phyloP scores from a whole-genome alignment of 345 rosid genomes.

The Populus tremula region DNA sequence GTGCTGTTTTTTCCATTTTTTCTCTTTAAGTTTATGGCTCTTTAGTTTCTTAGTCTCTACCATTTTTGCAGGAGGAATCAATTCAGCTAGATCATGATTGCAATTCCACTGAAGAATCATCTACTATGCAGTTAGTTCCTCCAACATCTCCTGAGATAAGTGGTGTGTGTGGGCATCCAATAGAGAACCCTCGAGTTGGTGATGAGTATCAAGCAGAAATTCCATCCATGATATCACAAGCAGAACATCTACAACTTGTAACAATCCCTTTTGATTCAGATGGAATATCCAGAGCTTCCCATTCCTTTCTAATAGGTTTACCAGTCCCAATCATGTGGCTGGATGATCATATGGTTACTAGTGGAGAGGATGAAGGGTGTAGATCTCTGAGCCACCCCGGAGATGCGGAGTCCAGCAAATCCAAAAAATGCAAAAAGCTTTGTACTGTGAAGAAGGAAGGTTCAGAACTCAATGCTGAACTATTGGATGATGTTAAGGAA shows the following conservation, averaged over 20 bases:
- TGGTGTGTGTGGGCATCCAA: slow-evolving; percentile 49
- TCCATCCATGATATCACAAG: slow-evolving; percentile 55
- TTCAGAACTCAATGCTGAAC: slow-evolving; percentile 22
- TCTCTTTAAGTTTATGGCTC: neutral
- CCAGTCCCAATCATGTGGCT: slow-evolving; percentile 53
- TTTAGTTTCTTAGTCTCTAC: neutral
- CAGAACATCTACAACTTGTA: slow-evolving; percentile 34
- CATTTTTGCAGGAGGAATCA: slow-evolving; percentile 38
- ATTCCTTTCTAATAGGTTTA: slow-evolving; percentile 46
- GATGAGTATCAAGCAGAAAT: slow-evolving; percentile 59
- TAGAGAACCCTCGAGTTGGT: slow-evolving; percentile 57
- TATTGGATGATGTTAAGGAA: slow-evolving; percentile 23
- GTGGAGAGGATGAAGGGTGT: slow-evolving; percentile 17
- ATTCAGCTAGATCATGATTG: slow-evolving; percentile 30
- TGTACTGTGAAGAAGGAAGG: slow-evolving; percentile 31
- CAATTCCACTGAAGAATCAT: slow-evolving; percentile 33
- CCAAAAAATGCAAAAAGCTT: slow-evolving; percentile 32
- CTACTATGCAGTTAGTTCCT: slow-evolving; percentile 23
- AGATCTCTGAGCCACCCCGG: slow-evolving; percentile 1
- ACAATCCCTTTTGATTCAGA: slow-evolving; percentile 39
- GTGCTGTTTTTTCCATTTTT: neutral
- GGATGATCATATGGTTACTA: slow-evolving; percentile 8
- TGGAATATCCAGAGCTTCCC: slow-evolving; percentile 26
- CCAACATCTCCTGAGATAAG: slow-evolving; percentile 38
- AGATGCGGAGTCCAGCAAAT: slow-evolving; percentile 33